Percentiles rank a stretch among this genome's conserved stretches.
These are phyloP conservation scores for Pythium volutum DNA, from an alignment of 352 stramenopile genomes.

Conservation along the genomic window DNA sequence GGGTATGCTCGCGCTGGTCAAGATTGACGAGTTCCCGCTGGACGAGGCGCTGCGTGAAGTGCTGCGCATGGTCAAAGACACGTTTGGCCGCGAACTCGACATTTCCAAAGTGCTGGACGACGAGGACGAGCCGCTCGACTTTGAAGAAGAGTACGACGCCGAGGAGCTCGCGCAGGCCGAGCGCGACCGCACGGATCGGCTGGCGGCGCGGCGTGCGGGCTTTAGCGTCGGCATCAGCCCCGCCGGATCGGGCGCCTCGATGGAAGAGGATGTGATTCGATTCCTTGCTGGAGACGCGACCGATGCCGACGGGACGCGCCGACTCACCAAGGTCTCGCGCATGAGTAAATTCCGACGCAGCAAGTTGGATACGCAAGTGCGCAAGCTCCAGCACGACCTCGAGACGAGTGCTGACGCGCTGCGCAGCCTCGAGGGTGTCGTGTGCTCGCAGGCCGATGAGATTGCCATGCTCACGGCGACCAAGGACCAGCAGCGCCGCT, in stretches of 20 bases:
- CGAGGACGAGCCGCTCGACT: constrained; percentile 58
- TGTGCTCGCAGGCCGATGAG: constrained; percentile 55
- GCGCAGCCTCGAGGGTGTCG: constrained; percentile 42
- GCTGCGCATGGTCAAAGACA: constrained; percentile 55
- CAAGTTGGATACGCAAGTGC: constrained; percentile 61
- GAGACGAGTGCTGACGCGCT: constrained; percentile 45
- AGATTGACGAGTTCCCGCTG: constrained; percentile 70
- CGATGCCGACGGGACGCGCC: constrained; percentile 6
- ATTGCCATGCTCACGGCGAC: constrained; percentile 37
- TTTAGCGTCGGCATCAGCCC: constrained; percentile 15
- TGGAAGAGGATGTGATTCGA: neutral
- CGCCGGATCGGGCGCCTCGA: neutral
- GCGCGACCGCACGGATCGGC: constrained; percentile 21
- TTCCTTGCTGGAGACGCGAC: constrained; percentile 1
- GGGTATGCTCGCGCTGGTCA: constrained; percentile 68
- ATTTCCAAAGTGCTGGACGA: constrained; percentile 50
- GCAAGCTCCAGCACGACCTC: constrained; percentile 53
- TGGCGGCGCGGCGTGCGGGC: constrained; percentile 15
- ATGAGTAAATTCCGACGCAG: constrained; percentile 71
- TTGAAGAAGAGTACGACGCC: constrained; percentile 59
- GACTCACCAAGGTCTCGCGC: constrained; percentile 33
- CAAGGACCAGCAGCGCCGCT: constrained; percentile 40
- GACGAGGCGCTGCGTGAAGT: constrained; percentile 75
- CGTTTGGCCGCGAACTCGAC: constrained; percentile 51
- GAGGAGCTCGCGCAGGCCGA: constrained; percentile 42